These are phyloP conservation scores for Tulasnella sp. DNA, from an alignment of 768 basidiomycete genomes.

Conservation along the genomic window DNA sequence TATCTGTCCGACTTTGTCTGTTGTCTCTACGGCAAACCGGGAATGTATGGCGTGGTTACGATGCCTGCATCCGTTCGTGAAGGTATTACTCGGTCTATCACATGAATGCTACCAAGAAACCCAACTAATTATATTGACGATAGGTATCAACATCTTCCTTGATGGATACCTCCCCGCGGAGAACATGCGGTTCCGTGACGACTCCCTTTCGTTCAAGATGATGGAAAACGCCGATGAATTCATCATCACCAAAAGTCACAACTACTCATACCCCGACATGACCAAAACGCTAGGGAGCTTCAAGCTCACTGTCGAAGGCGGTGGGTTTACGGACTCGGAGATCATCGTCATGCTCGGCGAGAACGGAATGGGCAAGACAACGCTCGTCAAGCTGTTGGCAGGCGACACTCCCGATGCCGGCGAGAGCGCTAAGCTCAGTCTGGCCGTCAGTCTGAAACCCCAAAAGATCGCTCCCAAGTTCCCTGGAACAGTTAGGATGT, in stretches of 20 bases:
- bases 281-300: slow-evolving; percentile 91
- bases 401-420: slow-evolving; percentile 77
- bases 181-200: slow-evolving; percentile 95
- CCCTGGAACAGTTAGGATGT: slow-evolving; percentile 91
- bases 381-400: slow-evolving; percentile 88
- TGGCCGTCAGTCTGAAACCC: slow-evolving; percentile 91
- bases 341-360: slow-evolving; percentile 99
- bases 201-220: slow-evolving; percentile 95
- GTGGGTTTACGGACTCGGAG: slow-evolving; percentile 96
- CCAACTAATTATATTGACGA: not conserved
- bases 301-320: slow-evolving; percentile 86
- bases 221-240: slow-evolving; percentile 91
- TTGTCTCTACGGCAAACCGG: slow-evolving; percentile 93
- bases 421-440: slow-evolving; percentile 66
- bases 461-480: slow-evolving; percentile 98
- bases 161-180: slow-evolving; percentile 98
- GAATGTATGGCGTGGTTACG: slow-evolving; percentile 96
- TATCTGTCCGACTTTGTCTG: slow-evolving; percentile 98
- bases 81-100: slow-evolving; percentile 39
- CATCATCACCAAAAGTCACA: slow-evolving; percentile 71
- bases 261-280: slow-evolving; percentile 91
- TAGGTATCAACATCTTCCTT: slow-evolving; percentile 98
- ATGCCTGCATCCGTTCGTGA: slow-evolving; percentile 98
- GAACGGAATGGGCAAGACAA: slow-evolving; percentile 99
- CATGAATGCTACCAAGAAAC: not conserved